Conservation (phyloP, 2,329 filamentous ascomycete species). For the Rutstroemia sp. region DNA sequence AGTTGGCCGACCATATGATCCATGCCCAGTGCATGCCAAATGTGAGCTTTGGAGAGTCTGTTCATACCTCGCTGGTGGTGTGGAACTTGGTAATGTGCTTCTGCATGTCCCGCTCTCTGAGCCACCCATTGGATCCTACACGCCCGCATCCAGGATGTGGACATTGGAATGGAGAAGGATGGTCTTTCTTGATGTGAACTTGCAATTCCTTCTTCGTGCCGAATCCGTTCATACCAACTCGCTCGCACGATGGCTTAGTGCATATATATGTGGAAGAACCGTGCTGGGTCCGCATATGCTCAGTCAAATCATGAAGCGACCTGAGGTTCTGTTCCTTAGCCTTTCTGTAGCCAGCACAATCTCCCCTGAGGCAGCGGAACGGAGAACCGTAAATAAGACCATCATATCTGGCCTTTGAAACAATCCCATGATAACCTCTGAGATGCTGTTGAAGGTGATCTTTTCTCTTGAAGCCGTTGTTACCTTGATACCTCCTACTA, state of each 20-base stretch:
- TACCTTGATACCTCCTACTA: neutral
- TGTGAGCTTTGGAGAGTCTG: no score
- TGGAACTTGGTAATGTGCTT: slow-evolving; percentile 12
- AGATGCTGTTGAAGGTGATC: neutral
- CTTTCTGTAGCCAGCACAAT: no score
- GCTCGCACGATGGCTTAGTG: neutral
- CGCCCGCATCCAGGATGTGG: slow-evolving; percentile 13
- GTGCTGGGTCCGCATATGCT: neutral
- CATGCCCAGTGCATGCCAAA: no score
- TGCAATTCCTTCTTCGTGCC: slow-evolving; percentile 6
- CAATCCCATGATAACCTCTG: neutral
- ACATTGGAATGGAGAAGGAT: slow-evolving; percentile 15
- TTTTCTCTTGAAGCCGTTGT: neutral
- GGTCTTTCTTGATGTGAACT: slow-evolving; percentile 15
- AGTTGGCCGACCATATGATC: neutral
- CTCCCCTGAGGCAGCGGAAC: no score
- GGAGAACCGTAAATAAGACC: no score
- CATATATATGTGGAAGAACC: neutral
- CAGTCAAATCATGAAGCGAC: neutral
- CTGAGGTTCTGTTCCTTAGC: no score
- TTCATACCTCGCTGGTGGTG: neutral
- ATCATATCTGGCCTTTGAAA: no score
- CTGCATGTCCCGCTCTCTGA: slow-evolving; percentile 12
- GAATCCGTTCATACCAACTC: slow-evolving; percentile 1
- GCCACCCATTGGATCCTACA: slow-evolving; percentile 15